These are phyloP conservation scores for Turritis glabra DNA, from an alignment of 345 rosid species.

Conservation along the genomic window DNA sequence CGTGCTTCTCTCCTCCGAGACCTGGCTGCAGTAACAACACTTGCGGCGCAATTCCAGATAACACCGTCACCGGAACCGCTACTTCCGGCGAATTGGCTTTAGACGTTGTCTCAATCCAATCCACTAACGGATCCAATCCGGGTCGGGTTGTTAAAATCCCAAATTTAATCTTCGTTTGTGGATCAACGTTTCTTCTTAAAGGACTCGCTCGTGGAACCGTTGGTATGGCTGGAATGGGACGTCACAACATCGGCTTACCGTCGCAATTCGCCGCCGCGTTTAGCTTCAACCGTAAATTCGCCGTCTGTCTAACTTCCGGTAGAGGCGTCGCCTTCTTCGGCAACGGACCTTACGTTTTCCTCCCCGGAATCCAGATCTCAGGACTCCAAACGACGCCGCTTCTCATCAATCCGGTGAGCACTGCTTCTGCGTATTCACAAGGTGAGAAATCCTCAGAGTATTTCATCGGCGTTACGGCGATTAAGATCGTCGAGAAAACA, in stretches of 20 bases:
- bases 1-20: constrained; percentile 48
- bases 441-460: constrained; percentile 70
- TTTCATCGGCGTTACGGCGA: constrained; percentile 57
- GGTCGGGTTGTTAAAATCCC: constrained; percentile 47
- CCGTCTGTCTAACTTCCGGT: constrained; percentile 51
- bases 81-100: constrained; percentile 55
- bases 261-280: constrained; percentile 57
- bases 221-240: constrained; percentile 70
- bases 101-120: constrained; percentile 59
- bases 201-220: constrained; percentile 53
- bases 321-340: constrained; percentile 64
- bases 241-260: constrained; percentile 51
- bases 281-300: constrained; percentile 60
- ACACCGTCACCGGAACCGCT: constrained; percentile 45
- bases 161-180: constrained; percentile 49
- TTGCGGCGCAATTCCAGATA: constrained; percentile 50
- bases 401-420: constrained; percentile 60
- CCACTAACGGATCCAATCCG: constrained; percentile 66
- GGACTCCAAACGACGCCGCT: constrained; percentile 54
- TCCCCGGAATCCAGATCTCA: constrained; percentile 53
- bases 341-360: constrained; percentile 55
- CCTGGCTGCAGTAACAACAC: constrained; percentile 82
- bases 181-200: constrained; percentile 40
- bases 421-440: constrained; percentile 37
- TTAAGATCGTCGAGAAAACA: constrained; percentile 40